Base-by-base conservation (phyloP, 2,329 filamentous ascomycete genomes). In the Fusarium sp. region DNA sequence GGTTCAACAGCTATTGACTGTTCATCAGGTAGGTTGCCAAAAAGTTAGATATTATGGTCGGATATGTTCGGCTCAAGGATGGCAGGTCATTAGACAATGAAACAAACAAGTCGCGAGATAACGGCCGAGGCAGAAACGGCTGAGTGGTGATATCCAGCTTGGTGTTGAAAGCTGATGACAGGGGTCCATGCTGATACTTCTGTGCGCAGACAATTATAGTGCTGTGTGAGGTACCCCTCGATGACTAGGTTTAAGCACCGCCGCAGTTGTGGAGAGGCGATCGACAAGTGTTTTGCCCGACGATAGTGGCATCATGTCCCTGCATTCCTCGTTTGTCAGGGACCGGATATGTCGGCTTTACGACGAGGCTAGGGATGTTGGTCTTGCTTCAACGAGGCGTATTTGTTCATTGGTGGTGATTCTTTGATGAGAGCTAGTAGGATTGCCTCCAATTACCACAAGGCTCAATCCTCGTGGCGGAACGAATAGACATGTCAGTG, bases 161-260 rank as follows among this genome's bases (percentile, higher is more conserved):
- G 54, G 57, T 60, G 52, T 29, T 64, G 39, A 24, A 22, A n/a
- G 31, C 50, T 20, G 5, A 14, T 35, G 31, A 35, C 41, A 54
- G 27, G 33, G 48, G 31, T n/a, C 66, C 58, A 27, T 65, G 57
- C 9, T 4, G 64, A 64, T 75, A 73, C 69, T 33, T 54, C 2
- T 4, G 2, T 1, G 5, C 13, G 16, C 18, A 33, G 27, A 0
- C 31, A 31, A 6, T 11, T n/a, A 2, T 6, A 0, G 27, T 52
- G 48, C 14, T 5, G 14, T 1, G 18, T 0, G 2, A 31, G 48
- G 48, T 52, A 52, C 48, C 3, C 10, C 16, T n/a, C 18, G 11
- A 52, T 1, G 18, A 31, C 48, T n/a, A 31, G 48, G n/a, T 39
- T 48, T 10, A 24, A 58, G 62, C 62, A 58, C 62, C 22, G 52